Percentiles rank a stretch among this genome's conserved stretches.
Conservation (phyloP, 2,329 filamentous ascomycete genomes). For the Albifimbria verrucaria region DNA sequence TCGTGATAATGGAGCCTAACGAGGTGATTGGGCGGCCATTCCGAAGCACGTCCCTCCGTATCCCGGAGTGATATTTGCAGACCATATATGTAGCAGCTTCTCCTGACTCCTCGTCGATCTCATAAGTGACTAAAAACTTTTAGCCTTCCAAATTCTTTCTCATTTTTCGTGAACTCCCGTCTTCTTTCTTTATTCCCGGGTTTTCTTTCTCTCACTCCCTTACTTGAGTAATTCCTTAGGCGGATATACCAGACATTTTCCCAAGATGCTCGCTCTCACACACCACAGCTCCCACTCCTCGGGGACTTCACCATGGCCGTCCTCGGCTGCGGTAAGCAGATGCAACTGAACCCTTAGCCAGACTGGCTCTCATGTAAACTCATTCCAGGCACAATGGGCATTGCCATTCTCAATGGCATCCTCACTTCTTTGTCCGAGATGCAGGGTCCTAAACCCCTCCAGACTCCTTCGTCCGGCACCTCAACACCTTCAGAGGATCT, state of each 20-base stretch:
- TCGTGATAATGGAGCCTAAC: not conserved
- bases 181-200: slow-evolving; percentile 3
- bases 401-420: slow-evolving; percentile 78
- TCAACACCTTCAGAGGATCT: slow-evolving; percentile 44
- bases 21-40: not conserved
- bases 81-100: not conserved
- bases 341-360: not conserved
- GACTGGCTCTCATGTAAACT: not conserved
- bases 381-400: slow-evolving; percentile 72
- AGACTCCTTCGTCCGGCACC: slow-evolving; percentile 37
- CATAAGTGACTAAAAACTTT: not conserved
- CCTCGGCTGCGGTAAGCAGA: slow-evolving; percentile 70
- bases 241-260: not conserved
- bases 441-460: slow-evolving; percentile 43
- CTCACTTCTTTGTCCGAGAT: slow-evolving; percentile 63
- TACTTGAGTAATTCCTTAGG: not conserved
- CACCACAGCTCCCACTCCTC: slow-evolving; percentile 31
- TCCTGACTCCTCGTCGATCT: not conserved
- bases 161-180: not conserved
- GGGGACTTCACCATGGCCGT: slow-evolving; percentile 69
- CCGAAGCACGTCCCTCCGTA: not conserved
- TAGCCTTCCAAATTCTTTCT: slow-evolving; percentile 4
- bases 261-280: slow-evolving; percentile 26
- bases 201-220: not conserved
- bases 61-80: not conserved